Percentiles rank a stretch among this genome's conserved stretches.
These are phyloP conservation scores for Ceriops tagal DNA, from an alignment of 345 rosid genomes.

Conservation along the genomic window DNA sequence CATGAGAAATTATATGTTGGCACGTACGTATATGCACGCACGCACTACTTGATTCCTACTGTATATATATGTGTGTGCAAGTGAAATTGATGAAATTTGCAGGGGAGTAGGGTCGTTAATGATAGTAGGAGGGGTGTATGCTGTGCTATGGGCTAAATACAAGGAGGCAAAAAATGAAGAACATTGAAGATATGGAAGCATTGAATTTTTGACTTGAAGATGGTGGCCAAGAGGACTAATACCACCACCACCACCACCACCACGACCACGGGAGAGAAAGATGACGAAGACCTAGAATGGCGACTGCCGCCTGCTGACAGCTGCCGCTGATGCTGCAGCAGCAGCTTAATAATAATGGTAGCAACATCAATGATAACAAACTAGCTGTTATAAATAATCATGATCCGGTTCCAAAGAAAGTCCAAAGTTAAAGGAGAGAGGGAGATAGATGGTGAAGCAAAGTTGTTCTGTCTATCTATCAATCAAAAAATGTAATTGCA, in stretches of 20 bases:
- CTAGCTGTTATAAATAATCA: too few relatives aligned
- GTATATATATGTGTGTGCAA: slow-evolving; percentile 35
- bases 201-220: not conserved
- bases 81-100: not conserved
- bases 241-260: not conserved
- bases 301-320: slow-evolving; percentile 3
- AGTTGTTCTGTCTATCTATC: too few relatives aligned
- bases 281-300: slow-evolving; percentile 28
- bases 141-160: slow-evolving; percentile 86
- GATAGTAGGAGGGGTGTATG: slow-evolving; percentile 47
- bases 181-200: slow-evolving; percentile 7
- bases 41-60: slow-evolving; percentile 61
- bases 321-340: too few relatives aligned
- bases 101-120: too few relatives aligned
- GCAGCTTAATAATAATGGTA: too few relatives aligned
- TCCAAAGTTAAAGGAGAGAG: too few relatives aligned
- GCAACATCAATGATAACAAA: too few relatives aligned
- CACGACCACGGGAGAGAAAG: slow-evolving; percentile 6
- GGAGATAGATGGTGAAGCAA: too few relatives aligned
- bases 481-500: too few relatives aligned
- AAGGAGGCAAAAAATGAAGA: slow-evolving; percentile 36
- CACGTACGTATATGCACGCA: slow-evolving; percentile 45
- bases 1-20: slow-evolving; percentile 73
- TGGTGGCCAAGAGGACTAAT: too few relatives aligned
- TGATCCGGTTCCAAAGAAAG: too few relatives aligned